Evolutionary conservation across 2,329 filamentous ascomycete species (phyloP), one percentile per base, ranked within the genome.

Genomic region (Blastomyces parvus): DNA sequence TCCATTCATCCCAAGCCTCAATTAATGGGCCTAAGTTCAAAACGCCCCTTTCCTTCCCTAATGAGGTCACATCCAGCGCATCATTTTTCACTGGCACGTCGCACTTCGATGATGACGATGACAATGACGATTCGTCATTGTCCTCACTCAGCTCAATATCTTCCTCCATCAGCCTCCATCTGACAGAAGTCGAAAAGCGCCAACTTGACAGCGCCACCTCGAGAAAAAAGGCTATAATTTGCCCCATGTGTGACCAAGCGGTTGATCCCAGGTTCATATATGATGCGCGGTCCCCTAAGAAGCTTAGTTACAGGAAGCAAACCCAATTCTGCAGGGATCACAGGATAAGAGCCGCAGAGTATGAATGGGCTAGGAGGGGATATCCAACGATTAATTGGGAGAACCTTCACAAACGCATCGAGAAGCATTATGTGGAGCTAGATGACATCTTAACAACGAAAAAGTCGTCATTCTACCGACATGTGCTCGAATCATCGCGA

Each of bases 361-460:
- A 73, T 22, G 75, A 81, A 63, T 84, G 82, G 78, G 64, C 68
- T 11, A 72, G 79, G 17, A 82, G 79, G 53, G 81, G 83, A 0
- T 94, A 93, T 71, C 91, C 91, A 0, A 72, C 76, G 0, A 88
- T 96, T 60, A 76, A 90, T 64, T 96, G 90, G 90, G 73, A 76
- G 0, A 70, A 67, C 0, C 79, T 95, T 30, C 80, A 85, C 22
- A 65, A 71, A 3, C 84, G 90, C 7, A 82, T 92, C 38, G 71
- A 77, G 3, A 70, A 74, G 5, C 83, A 90, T 71, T 80, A 84
- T 64, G 67, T 72, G 0, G 77, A 80, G 48, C 74, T 96, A 1
- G 77, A 83, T 64, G 74, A 73, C 17, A 79, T 95, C 69, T 27
- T 71, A 63, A 46, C 64, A 9, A 44, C 82, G n/a, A 75, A 77